phyloP scores from a whole-genome alignment of 345 rosid genomes.

The Durio zibethinus region DNA sequence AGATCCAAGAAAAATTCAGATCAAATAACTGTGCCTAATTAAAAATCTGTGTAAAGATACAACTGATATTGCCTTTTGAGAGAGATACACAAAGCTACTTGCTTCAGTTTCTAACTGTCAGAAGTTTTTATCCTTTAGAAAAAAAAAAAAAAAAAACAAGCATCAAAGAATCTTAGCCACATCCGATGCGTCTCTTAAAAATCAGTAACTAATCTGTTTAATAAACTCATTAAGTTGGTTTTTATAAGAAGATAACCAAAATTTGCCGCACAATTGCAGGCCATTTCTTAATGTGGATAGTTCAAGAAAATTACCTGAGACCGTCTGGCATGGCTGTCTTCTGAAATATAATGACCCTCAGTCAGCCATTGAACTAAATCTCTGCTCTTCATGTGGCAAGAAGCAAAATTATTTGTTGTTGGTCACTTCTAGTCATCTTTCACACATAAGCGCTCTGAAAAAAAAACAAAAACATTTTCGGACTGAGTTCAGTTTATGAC shows the following conservation, averaged over 20 bases:
- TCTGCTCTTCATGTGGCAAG: background rate
- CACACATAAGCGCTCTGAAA: conserved; percentile 74
- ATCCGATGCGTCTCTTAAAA: conserved; percentile 1
- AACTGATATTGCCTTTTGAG: background rate
- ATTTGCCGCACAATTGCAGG: background rate
- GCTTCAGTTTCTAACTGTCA: background rate
- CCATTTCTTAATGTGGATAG: conserved; percentile 1
- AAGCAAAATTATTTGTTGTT: background rate
- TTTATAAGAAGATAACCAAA: background rate
- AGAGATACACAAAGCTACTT: background rate
- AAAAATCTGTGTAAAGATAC: background rate
- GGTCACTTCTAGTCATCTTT: conserved; percentile 43
- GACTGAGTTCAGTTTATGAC: conserved; percentile 4
- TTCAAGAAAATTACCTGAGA: background rate
- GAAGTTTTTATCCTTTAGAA: background rate
- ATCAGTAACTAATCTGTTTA: background rate
- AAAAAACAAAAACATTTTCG: conserved; percentile 12
- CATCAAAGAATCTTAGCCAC: conserved; percentile 27
- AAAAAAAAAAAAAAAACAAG: background rate
- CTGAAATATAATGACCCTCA: background rate
- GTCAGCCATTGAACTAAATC: conserved; percentile 10
- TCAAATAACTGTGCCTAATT: background rate
- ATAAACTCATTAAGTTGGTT: background rate
- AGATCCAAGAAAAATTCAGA: background rate
- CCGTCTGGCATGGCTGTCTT: background rate